phyloP scores from a whole-genome alignment of 1,284 basidiomycete genomes.

The Neotropicomus parvogracilis region DNA sequence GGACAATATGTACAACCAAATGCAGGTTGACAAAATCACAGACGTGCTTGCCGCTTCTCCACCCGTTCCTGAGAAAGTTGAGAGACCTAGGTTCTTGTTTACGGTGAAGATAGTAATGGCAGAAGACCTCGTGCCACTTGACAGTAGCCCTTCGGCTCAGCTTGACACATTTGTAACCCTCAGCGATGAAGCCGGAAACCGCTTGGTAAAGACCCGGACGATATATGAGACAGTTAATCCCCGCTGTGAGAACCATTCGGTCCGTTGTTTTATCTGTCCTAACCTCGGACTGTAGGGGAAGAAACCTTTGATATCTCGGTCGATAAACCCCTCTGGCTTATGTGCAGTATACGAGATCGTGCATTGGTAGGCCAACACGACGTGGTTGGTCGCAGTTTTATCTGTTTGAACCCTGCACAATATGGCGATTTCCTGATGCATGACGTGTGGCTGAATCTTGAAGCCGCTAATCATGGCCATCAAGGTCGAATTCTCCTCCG shows the following conservation, averaged over 20 bases:
- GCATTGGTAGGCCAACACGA: slow-evolving; percentile 88
- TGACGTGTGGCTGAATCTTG: slow-evolving; percentile 91
- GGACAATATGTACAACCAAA: slow-evolving; percentile 90
- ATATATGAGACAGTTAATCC: slow-evolving; percentile 91
- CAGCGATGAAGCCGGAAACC: slow-evolving; percentile 87
- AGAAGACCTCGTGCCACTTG: slow-evolving; percentile 74
- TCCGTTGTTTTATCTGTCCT: slow-evolving; percentile 1
- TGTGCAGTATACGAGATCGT: slow-evolving; percentile 91
- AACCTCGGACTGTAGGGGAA: slow-evolving; percentile 61
- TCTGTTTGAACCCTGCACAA: slow-evolving; percentile 86
- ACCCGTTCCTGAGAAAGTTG: slow-evolving; percentile 65
- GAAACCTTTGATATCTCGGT: slow-evolving; percentile 96
- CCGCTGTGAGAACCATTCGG: slow-evolving; percentile 60
- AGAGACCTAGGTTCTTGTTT: slow-evolving; percentile 76
- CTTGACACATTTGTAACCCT: slow-evolving; percentile 93
- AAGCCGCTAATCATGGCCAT: slow-evolving; percentile 45
- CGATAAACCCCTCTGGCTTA: slow-evolving; percentile 88
- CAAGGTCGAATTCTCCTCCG: slow-evolving; percentile 83
- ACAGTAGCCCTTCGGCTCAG: slow-evolving; percentile 65
- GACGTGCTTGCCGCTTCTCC: slow-evolving; percentile 60
- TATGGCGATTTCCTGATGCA: slow-evolving; percentile 90
- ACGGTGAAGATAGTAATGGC: slow-evolving; percentile 92
- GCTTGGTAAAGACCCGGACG: slow-evolving; percentile 92
- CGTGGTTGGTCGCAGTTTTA: slow-evolving; percentile 86
- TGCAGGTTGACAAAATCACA: slow-evolving; percentile 87